Conservation (phyloP, 2,329 filamentous ascomycete species). For the Purpureocillium takamizusanense region DNA sequence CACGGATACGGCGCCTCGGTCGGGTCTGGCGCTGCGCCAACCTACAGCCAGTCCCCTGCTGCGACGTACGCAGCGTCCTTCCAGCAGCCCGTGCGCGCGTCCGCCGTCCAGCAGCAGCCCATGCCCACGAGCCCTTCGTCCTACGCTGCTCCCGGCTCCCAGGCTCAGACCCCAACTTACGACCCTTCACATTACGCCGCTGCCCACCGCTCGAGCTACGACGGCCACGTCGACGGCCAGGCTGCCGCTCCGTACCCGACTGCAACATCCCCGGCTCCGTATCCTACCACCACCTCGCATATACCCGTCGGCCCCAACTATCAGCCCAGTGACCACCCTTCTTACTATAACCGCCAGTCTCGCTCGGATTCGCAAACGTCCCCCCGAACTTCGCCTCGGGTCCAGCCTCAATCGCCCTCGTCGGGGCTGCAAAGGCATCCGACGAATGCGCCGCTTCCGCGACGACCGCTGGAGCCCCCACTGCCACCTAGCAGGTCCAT, state of each 20-base stretch:
- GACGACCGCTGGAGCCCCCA: slow-evolving; percentile 32
- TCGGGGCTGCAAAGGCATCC: slow-evolving; percentile 47
- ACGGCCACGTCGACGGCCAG: neutral
- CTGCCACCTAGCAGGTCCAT: slow-evolving; percentile 35
- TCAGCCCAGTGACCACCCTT: slow-evolving; percentile 34
- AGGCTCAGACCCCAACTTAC: slow-evolving; percentile 21
- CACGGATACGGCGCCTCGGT: slow-evolving; percentile 30
- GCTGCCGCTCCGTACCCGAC: neutral
- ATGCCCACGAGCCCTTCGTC: slow-evolving; percentile 23
- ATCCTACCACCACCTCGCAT: slow-evolving; percentile 27
- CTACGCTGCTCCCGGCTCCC: slow-evolving; percentile 14
- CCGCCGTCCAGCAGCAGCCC: slow-evolving; percentile 29
- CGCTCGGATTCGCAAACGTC: slow-evolving; percentile 43
- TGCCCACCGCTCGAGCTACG: slow-evolving; percentile 21
- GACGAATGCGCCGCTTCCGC: slow-evolving; percentile 52
- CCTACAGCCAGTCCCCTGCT: slow-evolving; percentile 27
- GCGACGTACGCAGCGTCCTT: slow-evolving; percentile 20
- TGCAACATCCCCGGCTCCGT: slow-evolving; percentile 18
- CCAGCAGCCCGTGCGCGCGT: slow-evolving; percentile 13
- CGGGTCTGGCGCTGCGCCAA: slow-evolving; percentile 22
- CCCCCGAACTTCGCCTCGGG: slow-evolving; percentile 33
- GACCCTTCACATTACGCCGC: slow-evolving; percentile 23
- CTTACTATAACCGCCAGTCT: slow-evolving; percentile 32
- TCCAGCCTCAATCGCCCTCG: slow-evolving; percentile 30
- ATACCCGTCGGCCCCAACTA: slow-evolving; percentile 46